Evolutionary conservation across 345 rosid genomes (phyloP).

Genomic region (Pugionium dolabratum): DNA sequence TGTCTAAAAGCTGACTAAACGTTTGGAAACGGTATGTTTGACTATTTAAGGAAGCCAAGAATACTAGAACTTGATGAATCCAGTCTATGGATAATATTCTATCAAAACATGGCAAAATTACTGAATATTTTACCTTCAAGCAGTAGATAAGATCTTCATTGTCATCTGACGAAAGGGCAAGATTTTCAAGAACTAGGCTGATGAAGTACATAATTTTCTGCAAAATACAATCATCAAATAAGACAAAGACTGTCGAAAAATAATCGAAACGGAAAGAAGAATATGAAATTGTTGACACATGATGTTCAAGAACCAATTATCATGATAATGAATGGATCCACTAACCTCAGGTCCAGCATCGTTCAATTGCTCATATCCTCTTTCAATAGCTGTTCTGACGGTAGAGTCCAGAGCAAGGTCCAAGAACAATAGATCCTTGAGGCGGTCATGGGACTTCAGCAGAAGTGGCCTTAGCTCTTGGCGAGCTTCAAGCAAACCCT

Average conservation of each 20-base stretch:
- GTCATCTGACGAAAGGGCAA: constrained; percentile 83
- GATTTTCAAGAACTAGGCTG: constrained; percentile 83
- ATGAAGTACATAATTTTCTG: constrained; percentile 90
- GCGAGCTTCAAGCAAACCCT: constrained; percentile 98
- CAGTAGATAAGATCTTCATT: constrained; percentile 90
- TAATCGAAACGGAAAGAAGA: neutral
- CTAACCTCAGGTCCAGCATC: constrained; percentile 82
- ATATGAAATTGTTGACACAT: constrained; percentile 12
- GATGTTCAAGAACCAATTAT: constrained; percentile 9
- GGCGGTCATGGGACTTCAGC: constrained; percentile 65
- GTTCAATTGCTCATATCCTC: constrained; percentile 84
- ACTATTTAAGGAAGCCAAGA: neutral
- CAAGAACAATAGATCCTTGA: constrained; percentile 90
- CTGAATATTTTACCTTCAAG: constrained; percentile 57
- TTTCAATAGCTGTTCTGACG: constrained; percentile 93
- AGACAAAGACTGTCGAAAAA: constrained; percentile 24
- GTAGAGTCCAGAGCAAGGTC: constrained; percentile 94
- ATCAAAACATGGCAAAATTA: constrained; percentile 7
- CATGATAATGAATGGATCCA: constrained; percentile 22
- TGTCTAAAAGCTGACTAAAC: neutral
- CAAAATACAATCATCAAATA: constrained; percentile 27
- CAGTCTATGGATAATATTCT: constrained; percentile 15
- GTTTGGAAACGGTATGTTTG: constrained; percentile 1
- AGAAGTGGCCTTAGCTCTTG: constrained; percentile 86
- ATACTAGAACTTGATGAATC: constrained; percentile 11